Percentiles rank a stretch among this genome's conserved stretches.
These are phyloP conservation scores for Boechera retrofracta DNA, from an alignment of 345 rosid species.

Conservation along the genomic window DNA sequence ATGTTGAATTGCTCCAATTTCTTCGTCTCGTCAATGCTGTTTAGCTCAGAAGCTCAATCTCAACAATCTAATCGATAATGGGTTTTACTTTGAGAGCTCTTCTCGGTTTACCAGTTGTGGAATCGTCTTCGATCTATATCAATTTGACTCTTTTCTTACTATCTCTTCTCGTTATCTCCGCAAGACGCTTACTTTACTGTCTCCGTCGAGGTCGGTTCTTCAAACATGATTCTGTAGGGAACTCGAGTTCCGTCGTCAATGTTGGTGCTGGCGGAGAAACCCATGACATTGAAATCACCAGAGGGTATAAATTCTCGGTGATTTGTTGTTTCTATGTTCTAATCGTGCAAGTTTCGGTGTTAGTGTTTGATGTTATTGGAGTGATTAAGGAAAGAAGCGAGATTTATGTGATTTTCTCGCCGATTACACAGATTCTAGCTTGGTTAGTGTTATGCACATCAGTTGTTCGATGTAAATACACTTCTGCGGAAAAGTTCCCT, in stretches of 20 bases:
- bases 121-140: not conserved
- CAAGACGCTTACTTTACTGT: not conserved
- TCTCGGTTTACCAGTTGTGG: not conserved
- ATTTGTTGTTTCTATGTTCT: not conserved
- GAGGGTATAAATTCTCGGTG: not conserved
- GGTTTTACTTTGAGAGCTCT: not conserved
- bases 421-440: not conserved
- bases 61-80: not conserved
- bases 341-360: not conserved
- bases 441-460: not conserved
- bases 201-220: not conserved
- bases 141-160: not conserved
- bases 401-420: not conserved
- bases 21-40: not conserved
- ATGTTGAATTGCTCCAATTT: not conserved
- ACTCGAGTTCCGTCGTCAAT: not conserved
- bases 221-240: not conserved
- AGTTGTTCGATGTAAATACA: slow-evolving; percentile 1
- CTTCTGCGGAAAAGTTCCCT: not conserved
- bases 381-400: not conserved
- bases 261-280: not conserved
- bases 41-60: not conserved
- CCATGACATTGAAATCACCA: not conserved
- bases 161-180: not conserved
- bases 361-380: not conserved